phyloP scores from a whole-genome alignment of 2,329 filamentous ascomycete species.

The Fusarium fujikuroi region DNA sequence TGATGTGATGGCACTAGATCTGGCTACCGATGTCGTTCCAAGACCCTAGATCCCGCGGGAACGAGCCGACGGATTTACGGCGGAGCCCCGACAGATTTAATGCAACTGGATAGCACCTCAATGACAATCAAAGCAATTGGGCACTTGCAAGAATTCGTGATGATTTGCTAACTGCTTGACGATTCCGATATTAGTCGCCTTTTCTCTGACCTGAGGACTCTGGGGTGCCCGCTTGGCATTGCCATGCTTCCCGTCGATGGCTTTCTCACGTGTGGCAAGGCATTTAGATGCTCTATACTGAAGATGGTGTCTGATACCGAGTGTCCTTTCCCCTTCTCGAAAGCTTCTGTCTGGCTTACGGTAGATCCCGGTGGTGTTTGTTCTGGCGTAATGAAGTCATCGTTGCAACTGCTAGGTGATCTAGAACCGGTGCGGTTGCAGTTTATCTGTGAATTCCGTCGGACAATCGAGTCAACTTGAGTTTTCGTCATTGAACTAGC shows the following conservation, averaged over 20 bases:
- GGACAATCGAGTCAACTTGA: background rate
- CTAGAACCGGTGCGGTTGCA: background rate
- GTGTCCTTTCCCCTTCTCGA: background rate
- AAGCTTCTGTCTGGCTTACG: slow-evolving; percentile 1
- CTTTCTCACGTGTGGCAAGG: background rate
- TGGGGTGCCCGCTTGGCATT: slow-evolving; percentile 6
- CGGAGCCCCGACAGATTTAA: slow-evolving; percentile 2
- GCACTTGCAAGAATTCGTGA: slow-evolving; percentile 2
- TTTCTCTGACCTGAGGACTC: background rate
- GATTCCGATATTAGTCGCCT: slow-evolving; percentile 12
- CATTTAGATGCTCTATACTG: background rate
- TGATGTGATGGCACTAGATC: slow-evolving; percentile 31
- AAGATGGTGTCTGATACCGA: background rate
- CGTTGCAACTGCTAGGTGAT: slow-evolving; percentile 5
- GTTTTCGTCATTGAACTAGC: background rate
- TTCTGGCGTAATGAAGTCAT: slow-evolving; percentile 22
- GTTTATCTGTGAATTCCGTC: background rate
- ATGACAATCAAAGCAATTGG: background rate
- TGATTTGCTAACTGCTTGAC: slow-evolving; percentile 28
- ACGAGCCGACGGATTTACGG: slow-evolving; percentile 38
- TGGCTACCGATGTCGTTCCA: slow-evolving; percentile 12
- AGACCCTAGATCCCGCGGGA: slow-evolving; percentile 16
- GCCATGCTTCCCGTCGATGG: background rate
- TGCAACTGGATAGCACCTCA: background rate
- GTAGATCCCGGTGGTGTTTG: slow-evolving; percentile 11